Conservation (phyloP, 805 yeast species). For the Schizosaccharomyces cryophilus region DNA sequence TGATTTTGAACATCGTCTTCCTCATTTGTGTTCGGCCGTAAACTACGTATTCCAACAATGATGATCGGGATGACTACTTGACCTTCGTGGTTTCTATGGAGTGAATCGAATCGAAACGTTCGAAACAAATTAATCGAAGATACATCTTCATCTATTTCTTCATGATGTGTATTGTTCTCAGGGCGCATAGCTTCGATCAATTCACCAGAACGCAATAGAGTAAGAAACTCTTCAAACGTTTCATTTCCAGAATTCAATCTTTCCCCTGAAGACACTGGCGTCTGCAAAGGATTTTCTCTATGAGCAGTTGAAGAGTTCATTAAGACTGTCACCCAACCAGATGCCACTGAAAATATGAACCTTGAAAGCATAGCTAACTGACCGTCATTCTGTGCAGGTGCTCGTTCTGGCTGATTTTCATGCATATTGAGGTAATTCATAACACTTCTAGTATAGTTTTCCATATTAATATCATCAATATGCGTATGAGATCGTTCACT, state of each 20-base stretch:
- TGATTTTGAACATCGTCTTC: conserved; percentile 1
- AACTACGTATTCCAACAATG: conserved; percentile 26
- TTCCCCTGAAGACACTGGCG: not conserved
- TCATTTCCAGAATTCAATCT: not conserved
- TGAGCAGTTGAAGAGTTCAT: not conserved
- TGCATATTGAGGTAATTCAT: not conserved
- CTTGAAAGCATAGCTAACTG: not conserved
- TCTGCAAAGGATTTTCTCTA: not conserved
- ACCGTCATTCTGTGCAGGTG: not conserved
- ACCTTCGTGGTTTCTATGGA: not conserved
- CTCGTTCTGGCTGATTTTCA: not conserved
- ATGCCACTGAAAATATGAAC: not conserved
- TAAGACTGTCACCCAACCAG: not conserved
- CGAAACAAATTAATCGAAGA: conserved; percentile 14
- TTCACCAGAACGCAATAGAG: not conserved
- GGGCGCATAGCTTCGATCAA: not conserved
- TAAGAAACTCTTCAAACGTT: not conserved
- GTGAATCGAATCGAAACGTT: conserved; percentile 12
- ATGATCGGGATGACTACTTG: conserved; percentile 20
- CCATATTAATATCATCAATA: not conserved
- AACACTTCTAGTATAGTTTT: not conserved
- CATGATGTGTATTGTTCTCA: not conserved
- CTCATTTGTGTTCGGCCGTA: conserved; percentile 3
- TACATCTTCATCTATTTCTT: conserved; percentile 4
- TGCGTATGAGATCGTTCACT: not conserved